Percentiles rank a stretch among this genome's conserved stretches.
phyloP scores from a whole-genome alignment of 306 rosid genomes.

The Potentilla sterilis region DNA sequence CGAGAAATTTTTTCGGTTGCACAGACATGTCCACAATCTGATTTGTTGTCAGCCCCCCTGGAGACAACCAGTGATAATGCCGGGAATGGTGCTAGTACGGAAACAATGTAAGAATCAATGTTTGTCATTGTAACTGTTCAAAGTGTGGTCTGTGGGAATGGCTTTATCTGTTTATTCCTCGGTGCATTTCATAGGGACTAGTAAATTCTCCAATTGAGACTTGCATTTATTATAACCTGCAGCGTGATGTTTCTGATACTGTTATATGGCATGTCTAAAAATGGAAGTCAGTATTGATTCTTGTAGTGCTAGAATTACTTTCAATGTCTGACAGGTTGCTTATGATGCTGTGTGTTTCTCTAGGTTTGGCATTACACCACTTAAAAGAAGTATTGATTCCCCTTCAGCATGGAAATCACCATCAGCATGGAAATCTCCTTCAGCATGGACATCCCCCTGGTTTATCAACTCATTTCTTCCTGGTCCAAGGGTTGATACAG shows the following conservation, averaged over 20 bases:
- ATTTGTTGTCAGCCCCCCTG: conserved; percentile 39
- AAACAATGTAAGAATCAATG: conserved; percentile 64
- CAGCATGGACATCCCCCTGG: conserved; percentile 98
- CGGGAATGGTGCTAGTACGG: conserved; percentile 42
- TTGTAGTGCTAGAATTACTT: neutral
- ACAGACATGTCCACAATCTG: conserved; percentile 40
- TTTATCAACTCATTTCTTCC: conserved; percentile 65
- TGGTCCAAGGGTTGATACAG: conserved; percentile 75
- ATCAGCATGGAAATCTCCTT: conserved; percentile 95
- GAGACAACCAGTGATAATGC: conserved; percentile 42
- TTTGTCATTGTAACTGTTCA: neutral
- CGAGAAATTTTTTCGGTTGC: conserved; percentile 42
- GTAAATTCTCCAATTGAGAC: neutral
- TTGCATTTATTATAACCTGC: neutral
- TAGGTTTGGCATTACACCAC: conserved; percentile 83
- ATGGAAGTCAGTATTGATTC: neutral
- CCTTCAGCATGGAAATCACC: conserved; percentile 99
- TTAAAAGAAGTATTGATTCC: conserved; percentile 84
- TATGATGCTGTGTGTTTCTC: conserved; percentile 32
- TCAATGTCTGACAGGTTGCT: conserved; percentile 24
- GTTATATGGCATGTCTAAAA: neutral
- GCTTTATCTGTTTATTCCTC: neutral
- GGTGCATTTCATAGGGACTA: neutral
- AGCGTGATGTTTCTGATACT: neutral
- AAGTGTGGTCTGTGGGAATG: neutral